phyloP scores from a whole-genome alignment of 1,139 yeast species.

The Geotrichum cucujoidarum region DNA sequence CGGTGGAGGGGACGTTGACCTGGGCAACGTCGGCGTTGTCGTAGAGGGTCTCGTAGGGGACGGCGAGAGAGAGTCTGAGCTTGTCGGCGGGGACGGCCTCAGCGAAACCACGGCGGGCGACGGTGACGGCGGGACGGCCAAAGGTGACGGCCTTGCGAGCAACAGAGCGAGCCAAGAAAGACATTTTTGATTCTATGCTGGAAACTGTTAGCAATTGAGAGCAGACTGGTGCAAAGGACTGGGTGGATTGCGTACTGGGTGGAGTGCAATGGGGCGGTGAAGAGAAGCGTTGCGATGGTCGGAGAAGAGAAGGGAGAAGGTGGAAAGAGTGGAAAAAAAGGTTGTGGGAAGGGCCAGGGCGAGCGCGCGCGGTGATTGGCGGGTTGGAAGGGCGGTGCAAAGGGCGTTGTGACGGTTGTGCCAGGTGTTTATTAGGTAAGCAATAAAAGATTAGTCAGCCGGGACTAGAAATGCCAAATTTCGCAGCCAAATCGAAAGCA shows the following conservation, averaged over 20 bases:
- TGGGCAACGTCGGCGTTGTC: conserved; percentile 56
- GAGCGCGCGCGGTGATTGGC: conserved; percentile 8
- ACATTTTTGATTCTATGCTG: conserved; percentile 18
- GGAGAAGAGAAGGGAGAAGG: not conserved
- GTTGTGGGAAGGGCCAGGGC: conserved; percentile 1
- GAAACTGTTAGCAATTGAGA: not conserved
- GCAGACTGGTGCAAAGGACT: no score
- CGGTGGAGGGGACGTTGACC: conserved; percentile 92
- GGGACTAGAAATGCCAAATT: not conserved
- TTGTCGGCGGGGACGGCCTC: conserved; percentile 79
- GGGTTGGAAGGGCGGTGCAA: conserved; percentile 1
- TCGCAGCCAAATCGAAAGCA: not conserved
- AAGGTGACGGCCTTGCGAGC: conserved; percentile 26
- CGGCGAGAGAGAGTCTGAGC: conserved; percentile 82
- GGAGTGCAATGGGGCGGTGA: conserved; percentile 5
- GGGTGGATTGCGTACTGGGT: conserved; percentile 1
- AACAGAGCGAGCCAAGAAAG: conserved; percentile 26
- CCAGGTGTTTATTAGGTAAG: conserved; percentile 2
- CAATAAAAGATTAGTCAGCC: not conserved
- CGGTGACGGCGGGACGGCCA: conserved; percentile 57
- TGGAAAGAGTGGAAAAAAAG: conserved; percentile 3
- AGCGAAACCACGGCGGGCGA: conserved; percentile 79
- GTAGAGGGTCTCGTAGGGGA: conserved; percentile 43
- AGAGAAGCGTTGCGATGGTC: not conserved
- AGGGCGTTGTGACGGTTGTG: conserved; percentile 2